phyloP scores from a whole-genome alignment of 345 rosid species.

The Hibiscus syriacus region DNA sequence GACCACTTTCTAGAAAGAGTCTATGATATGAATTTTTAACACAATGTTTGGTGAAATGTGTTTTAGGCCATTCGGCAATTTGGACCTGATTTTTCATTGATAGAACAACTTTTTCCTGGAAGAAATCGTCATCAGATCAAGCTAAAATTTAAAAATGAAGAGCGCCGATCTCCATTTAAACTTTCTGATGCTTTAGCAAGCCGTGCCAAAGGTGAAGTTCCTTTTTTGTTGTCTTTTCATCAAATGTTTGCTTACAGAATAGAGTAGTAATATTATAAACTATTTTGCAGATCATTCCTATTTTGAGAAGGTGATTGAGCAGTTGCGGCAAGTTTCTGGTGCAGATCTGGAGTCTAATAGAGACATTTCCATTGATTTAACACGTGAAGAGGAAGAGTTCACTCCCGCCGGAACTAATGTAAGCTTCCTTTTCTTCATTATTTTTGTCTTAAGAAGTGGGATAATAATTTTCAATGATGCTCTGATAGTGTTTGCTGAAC shows the following conservation, averaged over 20 bases:
- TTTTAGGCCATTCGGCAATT: conserved; percentile 1
- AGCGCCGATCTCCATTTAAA: neutral
- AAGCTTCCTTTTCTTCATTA: neutral
- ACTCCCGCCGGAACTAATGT: neutral
- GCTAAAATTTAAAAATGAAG: neutral
- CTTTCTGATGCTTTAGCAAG: neutral
- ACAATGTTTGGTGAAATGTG: neutral
- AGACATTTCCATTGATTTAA: neutral
- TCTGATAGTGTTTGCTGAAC: neutral
- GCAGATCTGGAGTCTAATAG: neutral
- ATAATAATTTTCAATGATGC: neutral
- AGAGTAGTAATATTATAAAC: neutral
- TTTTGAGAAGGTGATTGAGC: neutral
- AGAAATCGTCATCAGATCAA: neutral
- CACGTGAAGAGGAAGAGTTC: neutral
- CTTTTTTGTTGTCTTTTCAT: neutral
- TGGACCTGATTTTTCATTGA: conserved; percentile 5
- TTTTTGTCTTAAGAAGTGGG: too few relatives aligned
- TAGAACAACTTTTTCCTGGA: neutral
- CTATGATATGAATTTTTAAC: neutral
- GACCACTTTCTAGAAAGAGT: neutral
- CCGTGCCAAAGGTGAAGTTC: neutral
- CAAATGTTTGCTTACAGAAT: neutral
- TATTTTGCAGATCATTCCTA: neutral
- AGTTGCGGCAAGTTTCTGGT: neutral